Evolutionary conservation across 768 basidiomycete species (phyloP), one percentile per base, ranked within the genome.

Genomic region (Austroboletus festivus): DNA sequence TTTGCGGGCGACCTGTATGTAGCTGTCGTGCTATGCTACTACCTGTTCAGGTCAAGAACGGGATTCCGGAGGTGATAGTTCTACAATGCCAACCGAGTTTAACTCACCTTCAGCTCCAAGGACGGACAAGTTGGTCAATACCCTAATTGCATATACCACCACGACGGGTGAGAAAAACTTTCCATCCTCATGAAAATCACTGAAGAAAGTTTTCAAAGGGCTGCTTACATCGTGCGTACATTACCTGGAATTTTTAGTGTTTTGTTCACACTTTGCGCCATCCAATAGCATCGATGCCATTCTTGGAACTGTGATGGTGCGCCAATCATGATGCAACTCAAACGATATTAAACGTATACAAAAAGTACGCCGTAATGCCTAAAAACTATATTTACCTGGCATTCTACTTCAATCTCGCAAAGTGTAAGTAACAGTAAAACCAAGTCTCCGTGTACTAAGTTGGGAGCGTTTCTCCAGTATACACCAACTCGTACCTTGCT

Each of bases 401-500:
- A 1, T 75, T 79, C 54, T 79, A 80, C 53, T 69, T 82, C 28
- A 65, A 74, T 16, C 62, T 81, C 28, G 76, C 77, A 62, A 81
- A 82, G 62, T 54, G 80, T 80, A 41, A 53, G 79, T 52, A n/a
- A 9, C 33, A 9, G 33, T 0, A 38, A 6, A 26, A 13, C 7
- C n/a, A n/a, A n/a, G n/a, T n/a, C 15, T 13, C 6, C n/a, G 5
- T 5, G 13, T n/a, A 15, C 16, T 33, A 7, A 13, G 24, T 18
- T 16, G 28, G 12, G 35, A 4, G 19, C 3, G 20, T 6, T 38
- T 35, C 0, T 23, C 6, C 37, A 82, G 78, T 82, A 21, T 82
- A 81, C 53, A 67, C 77, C 13, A 81, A 81, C 52, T 77, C 80
- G 8, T 80, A 80, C 55, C 70, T 83, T 8, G 78, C 80, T 5